Evolutionary conservation across 1,284 basidiomycete genomes (phyloP).

Genomic region (Leucocoprinus gongylophorus): DNA sequence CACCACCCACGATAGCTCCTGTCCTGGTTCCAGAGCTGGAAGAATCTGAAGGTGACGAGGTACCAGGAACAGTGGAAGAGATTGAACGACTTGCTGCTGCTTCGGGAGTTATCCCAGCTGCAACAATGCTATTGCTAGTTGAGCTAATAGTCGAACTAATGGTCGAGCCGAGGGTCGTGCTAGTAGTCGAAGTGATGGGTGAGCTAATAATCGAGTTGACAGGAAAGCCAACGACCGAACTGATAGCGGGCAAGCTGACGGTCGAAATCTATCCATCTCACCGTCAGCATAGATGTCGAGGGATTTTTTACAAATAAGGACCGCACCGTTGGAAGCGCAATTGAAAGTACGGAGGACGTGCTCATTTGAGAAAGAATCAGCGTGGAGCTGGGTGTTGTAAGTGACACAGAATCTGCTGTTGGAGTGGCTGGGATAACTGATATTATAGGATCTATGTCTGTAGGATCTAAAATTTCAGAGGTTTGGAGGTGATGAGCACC

Average conservation of each 20-base stretch:
- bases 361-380: background rate
- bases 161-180: background rate
- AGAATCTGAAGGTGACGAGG: conserved; percentile 4
- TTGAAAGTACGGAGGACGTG: background rate
- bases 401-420: conserved; percentile 16
- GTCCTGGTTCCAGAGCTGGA: conserved; percentile 22
- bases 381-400: conserved; percentile 3
- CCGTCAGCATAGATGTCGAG: background rate
- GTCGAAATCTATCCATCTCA: background rate
- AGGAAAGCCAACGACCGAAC: background rate
- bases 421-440: background rate
- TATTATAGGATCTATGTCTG: background rate
- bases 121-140: background rate
- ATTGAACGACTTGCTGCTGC: background rate
- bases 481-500: background rate
- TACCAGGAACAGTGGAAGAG: conserved; percentile 4
- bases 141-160: background rate
- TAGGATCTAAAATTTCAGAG: background rate
- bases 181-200: background rate
- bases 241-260: background rate
- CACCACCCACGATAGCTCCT: conserved; percentile 46
- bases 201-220: background rate
- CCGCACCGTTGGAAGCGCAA: background rate
- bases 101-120: background rate
- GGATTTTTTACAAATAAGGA: background rate